phyloP scores from a whole-genome alignment of 176 grass and related monocot species.

The Elaeis guineensis region DNA sequence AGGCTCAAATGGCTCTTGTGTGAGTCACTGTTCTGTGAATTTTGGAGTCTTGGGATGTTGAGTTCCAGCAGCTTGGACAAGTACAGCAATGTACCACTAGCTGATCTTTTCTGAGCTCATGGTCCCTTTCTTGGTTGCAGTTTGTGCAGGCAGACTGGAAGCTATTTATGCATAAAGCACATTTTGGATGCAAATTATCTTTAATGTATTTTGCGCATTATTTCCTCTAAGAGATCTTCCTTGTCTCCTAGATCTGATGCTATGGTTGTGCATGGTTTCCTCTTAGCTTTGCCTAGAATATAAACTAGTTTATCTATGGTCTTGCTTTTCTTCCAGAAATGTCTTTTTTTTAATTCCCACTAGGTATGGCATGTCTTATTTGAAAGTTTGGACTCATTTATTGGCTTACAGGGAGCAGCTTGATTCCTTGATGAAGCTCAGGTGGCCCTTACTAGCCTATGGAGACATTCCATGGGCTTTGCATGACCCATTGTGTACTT shows the following conservation, averaged over 20 bases:
- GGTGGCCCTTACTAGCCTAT: constrained; percentile 71
- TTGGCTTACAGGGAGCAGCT: constrained; percentile 81
- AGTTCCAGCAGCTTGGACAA: constrained; percentile 28
- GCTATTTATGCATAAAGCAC: constrained; percentile 27
- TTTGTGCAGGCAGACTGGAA: constrained; percentile 26
- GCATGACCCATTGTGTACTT: constrained; percentile 52
- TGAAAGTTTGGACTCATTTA: constrained; percentile 47
- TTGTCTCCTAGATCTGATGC: too few relatives aligned
- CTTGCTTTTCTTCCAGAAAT: constrained; percentile 1
- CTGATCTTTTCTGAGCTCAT: constrained; percentile 24
- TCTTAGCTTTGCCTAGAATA: too few relatives aligned
- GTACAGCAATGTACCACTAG: constrained; percentile 32
- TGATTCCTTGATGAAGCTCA: constrained; percentile 82
- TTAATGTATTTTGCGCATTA: background rate
- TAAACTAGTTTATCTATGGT: background rate
- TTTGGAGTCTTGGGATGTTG: constrained; percentile 32
- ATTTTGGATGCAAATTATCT: constrained; percentile 20
- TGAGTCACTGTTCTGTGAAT: constrained; percentile 74
- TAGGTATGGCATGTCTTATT: constrained; percentile 23
- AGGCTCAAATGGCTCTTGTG: constrained; percentile 87
- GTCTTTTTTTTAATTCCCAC: constrained; percentile 19
- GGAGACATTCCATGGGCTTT: constrained; percentile 79
- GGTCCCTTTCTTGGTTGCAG: constrained; percentile 30
- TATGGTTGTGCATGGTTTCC: too few relatives aligned
- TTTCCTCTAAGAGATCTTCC: background rate